Conservation (phyloP, 768 basidiomycete genomes). For the Pisolithus marmoratus region DNA sequence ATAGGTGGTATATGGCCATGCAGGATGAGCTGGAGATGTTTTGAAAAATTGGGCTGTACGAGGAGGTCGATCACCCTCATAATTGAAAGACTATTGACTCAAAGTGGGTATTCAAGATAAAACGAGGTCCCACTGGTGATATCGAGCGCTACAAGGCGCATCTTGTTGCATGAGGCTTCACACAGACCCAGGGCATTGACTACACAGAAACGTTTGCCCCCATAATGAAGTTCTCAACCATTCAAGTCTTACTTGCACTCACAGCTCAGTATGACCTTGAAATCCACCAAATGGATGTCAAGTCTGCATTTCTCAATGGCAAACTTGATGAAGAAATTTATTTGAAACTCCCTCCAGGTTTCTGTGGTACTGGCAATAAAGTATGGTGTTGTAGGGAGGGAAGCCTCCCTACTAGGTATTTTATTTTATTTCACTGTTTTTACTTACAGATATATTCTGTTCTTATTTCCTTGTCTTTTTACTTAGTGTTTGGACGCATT, state of each 20-base stretch:
- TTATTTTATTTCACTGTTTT: too few species aligned
- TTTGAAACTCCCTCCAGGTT: slow-evolving; percentile 18
- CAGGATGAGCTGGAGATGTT: not conserved
- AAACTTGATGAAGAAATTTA: slow-evolving; percentile 22
- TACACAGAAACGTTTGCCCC: slow-evolving; percentile 30
- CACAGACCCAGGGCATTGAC: slow-evolving; percentile 29
- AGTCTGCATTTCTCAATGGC: slow-evolving; percentile 19
- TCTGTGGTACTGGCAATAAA: not conserved
- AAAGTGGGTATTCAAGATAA: slow-evolving; percentile 5
- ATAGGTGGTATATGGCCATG: slow-evolving; percentile 2
- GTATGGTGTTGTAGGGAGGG: too few species aligned
- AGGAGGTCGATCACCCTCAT: not conserved
- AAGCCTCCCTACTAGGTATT: too few species aligned
- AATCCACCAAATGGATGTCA: slow-evolving; percentile 24
- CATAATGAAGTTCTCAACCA: slow-evolving; percentile 14
- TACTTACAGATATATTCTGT: too few species aligned
- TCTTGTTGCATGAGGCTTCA: slow-evolving; percentile 34
- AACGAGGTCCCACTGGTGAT: slow-evolving; percentile 14
- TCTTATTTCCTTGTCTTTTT: too few species aligned
- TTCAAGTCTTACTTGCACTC: slow-evolving; percentile 15
- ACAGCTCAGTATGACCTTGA: not conserved
- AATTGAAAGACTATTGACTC: not conserved
- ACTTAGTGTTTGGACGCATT: too few species aligned
- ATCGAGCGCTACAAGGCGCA: slow-evolving; percentile 32
- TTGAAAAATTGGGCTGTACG: not conserved